Evolutionary conservation across 139 green algal species (phyloP), one percentile per base, ranked within the genome.

Genomic region (Chlorella sp.): DNA sequence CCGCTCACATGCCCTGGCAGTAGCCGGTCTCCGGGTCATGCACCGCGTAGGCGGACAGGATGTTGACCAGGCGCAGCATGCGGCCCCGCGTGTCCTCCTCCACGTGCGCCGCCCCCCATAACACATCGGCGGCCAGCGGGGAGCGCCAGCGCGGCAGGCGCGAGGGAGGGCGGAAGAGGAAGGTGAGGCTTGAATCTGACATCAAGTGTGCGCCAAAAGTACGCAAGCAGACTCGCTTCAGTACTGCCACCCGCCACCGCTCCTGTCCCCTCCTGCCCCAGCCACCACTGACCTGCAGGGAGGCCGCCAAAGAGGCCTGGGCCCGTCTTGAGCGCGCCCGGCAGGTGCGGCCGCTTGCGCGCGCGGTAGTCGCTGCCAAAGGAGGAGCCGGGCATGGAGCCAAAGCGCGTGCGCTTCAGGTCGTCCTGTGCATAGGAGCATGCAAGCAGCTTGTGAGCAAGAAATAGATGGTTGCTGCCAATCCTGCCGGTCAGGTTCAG

Each of bases 21-120:
- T 98, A 98, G 34, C 94, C 93, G 0, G 88, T 94, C 67, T 94
- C 91, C 1, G 93, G 94, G 89, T 98, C 95, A 72, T 95, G 88
- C 82, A 94, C 83, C 1, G 94, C 91, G 79, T 98, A 98, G 16
- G 94, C 94, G 7, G 91, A 94, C 85, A 98, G 91, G 78, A 98
- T 75, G 58, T 88, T 84, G 38, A 94, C 85, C 69, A 96, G 88
- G 19, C 94, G 89, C 79, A 86, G 83, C 74, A 94, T 93, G 64
- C 90, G 82, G 16, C 68, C 77, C 54, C 88, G 88, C 40, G 86
- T 80, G 4, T 87, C 74, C 0, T 65, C 34, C 8, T 74, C 79
- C 72, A 96, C 80, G 84, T 95, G 91, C 0, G 64, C 32, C 16
- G 74, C 76, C 14, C 85, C 83, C 14, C 90, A 80, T 46, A 95